A percentile compares a stretch with the other conserved stretches of the same genome.
Evolutionary conservation across 148 eudicot species (phyloP).

Genomic region (Cornus suecica): DNA sequence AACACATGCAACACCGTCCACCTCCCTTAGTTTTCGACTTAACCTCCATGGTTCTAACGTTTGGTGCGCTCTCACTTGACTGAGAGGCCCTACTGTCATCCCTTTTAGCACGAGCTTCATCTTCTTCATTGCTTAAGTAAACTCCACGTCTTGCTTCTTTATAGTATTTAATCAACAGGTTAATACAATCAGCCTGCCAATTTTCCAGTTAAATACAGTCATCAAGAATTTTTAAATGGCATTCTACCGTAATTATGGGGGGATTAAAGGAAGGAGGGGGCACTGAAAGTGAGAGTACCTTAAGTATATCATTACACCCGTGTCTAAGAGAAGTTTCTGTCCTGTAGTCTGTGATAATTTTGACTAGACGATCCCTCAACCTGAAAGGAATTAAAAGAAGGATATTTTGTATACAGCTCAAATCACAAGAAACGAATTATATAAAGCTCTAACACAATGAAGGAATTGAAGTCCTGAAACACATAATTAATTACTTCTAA

Average conservation of each 20-base stretch:
- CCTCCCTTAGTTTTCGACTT: slow-evolving; percentile 80
- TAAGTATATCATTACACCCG: slow-evolving; percentile 88
- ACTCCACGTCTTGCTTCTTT: slow-evolving; percentile 89
- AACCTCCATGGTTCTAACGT: slow-evolving; percentile 54
- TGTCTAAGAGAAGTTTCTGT: slow-evolving; percentile 97
- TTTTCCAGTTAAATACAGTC: background rate
- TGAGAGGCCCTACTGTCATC: slow-evolving; percentile 42
- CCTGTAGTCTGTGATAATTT: slow-evolving; percentile 88
- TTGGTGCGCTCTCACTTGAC: slow-evolving; percentile 39
- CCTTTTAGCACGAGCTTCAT: slow-evolving; percentile 62
- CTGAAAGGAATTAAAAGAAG: slow-evolving; percentile 32
- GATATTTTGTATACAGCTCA: background rate
- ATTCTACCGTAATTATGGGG: background rate
- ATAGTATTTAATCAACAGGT: slow-evolving; percentile 76
- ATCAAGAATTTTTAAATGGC: background rate
- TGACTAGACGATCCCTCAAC: slow-evolving; percentile 90
- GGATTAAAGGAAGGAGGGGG: too few relatives aligned
- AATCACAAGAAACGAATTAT: too few relatives aligned
- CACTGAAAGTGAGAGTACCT: slow-evolving; percentile 41
- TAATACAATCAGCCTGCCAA: slow-evolving; percentile 80
- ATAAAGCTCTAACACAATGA: too few relatives aligned
- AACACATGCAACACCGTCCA: slow-evolving; percentile 90
- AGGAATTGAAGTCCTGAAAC: background rate
- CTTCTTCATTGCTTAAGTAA: slow-evolving; percentile 69
- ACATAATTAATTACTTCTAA: background rate